Base-by-base conservation (phyloP, 1,284 basidiomycete genomes). In the Ustilago lituana region DNA sequence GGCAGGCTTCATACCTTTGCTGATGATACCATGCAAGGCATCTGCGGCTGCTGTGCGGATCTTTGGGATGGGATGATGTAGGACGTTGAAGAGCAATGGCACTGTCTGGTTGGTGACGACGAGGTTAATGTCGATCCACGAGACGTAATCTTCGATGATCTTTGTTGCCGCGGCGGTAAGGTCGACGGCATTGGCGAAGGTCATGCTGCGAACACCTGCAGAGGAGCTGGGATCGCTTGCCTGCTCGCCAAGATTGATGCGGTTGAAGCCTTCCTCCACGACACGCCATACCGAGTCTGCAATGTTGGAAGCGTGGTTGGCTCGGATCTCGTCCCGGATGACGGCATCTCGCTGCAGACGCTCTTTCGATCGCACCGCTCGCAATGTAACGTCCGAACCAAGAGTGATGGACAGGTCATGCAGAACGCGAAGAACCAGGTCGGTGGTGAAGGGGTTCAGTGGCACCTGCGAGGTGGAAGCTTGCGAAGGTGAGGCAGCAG, bases 71-170 rank as follows among this genome's bases (percentile, higher is more conserved):
- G 73, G 52, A 31, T 81, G 76, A n/a, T 90, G 90, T 38, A 98
- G 87, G 24, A 96, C 86, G 37, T 87, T 88, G 82, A 94, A 95
- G 45, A 98, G 87, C 43, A 98, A 84, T 6, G 90, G 88, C 24
- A 98, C 88, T 0, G 94, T 94, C 10, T 88, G 88, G 20, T 91
- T 92, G 1, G 94, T 98, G 63, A 99, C 90, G 26, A 96, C 92
- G 57, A 98, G 86, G 76, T 92, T 92, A 78, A 99, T 94, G 81
- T 99, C 97, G 76, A 98, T 91, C 96, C 96, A 99, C 9, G 94
- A 93, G 69, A 93, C 93, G 83, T 97, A 98, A 37, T 94, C 92
- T 10, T 89, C 91, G 78, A 96, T 91, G 2, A 96, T 92, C 66
- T 91, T 87, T 60, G 98, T 86, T 76, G 96, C 94, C 11, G 89